Conservation (phyloP, 306 rosid species). For the Pterocarpus macrocarpus region DNA sequence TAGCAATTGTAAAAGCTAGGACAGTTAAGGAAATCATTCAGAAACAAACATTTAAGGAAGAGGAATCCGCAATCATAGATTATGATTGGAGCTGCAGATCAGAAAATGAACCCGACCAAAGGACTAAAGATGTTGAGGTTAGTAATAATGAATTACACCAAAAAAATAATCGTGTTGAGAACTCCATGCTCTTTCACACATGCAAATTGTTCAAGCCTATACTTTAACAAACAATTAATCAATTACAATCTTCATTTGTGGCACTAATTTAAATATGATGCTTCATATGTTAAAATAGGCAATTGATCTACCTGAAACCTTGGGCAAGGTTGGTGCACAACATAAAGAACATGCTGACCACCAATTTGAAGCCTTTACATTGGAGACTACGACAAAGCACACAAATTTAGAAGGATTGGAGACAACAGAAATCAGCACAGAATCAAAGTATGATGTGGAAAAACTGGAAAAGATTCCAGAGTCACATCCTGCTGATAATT, state of each 20-base stretch:
- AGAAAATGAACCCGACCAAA: constrained; percentile 2
- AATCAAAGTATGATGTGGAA: not conserved
- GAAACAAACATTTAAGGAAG: not conserved
- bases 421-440: not conserved
- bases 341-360: not conserved
- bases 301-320: not conserved
- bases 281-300: not conserved
- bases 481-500: not conserved
- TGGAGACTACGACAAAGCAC: not conserved
- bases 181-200: not conserved
- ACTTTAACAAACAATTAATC: not conserved
- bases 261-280: not conserved
- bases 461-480: not conserved
- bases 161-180: not conserved
- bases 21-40: not conserved
- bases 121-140: not conserved
- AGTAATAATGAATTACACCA: not conserved
- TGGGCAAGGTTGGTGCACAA: not conserved
- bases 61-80: not conserved
- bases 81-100: no score
- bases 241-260: not conserved
- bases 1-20: not conserved
- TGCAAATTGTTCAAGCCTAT: not conserved
- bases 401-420: not conserved
- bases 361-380: no score